Conservation (phyloP, 2,329 filamentous ascomycete genomes). For the Fusarium bactridioides region DNA sequence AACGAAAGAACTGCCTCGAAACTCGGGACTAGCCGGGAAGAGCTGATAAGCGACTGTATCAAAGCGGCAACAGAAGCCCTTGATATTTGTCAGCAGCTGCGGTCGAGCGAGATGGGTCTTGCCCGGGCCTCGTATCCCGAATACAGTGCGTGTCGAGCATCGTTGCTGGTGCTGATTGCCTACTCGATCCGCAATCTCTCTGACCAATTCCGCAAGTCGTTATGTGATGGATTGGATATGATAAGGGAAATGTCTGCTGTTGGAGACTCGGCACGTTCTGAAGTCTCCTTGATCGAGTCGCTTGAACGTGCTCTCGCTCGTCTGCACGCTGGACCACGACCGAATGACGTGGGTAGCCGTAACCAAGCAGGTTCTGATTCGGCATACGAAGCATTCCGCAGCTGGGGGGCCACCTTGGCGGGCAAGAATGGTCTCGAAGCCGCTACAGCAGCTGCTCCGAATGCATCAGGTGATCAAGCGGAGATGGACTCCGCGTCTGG, state of each 20-base stretch:
- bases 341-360: neutral
- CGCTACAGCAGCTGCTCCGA: neutral
- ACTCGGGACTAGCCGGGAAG: neutral
- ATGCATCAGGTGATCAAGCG: neutral
- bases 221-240: neutral
- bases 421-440: neutral
- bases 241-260: neutral
- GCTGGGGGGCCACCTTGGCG: neutral
- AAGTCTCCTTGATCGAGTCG: neutral
- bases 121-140: slow-evolving; percentile 2
- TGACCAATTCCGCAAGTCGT: neutral
- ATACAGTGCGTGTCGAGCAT: slow-evolving; percentile 4
- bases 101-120: neutral
- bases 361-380: neutral
- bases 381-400: neutral
- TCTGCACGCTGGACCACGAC: neutral
- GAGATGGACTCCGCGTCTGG: neutral
- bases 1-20: neutral
- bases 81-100: neutral
- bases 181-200: slow-evolving; percentile 2
- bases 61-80: slow-evolving; percentile 4
- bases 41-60: neutral
- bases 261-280: neutral
- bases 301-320: neutral
- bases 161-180: neutral